Conservation (phyloP, 768 basidiomycete species). For the Melanogaster broomeanus region DNA sequence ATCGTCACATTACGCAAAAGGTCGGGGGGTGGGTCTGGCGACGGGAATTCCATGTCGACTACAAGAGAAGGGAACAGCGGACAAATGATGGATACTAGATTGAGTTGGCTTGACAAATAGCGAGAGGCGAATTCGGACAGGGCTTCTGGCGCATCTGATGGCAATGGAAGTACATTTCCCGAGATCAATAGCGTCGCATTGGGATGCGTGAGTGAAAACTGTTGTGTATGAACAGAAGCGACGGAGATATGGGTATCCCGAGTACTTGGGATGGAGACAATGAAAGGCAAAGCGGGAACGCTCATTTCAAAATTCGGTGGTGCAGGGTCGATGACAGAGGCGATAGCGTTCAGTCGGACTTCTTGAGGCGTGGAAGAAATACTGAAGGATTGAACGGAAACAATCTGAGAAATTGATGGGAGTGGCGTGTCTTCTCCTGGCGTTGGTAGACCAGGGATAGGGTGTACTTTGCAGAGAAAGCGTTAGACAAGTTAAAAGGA, state of each 20-base stretch:
- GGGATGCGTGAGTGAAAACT: slow-evolving; percentile 64
- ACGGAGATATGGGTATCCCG: slow-evolving; percentile 41
- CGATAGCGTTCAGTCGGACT: slow-evolving; percentile 50
- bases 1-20: slow-evolving; percentile 75
- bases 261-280: slow-evolving; percentile 48
- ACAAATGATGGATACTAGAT: slow-evolving; percentile 59
- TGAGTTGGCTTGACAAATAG: slow-evolving; percentile 59
- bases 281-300: slow-evolving; percentile 62
- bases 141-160: slow-evolving; percentile 36
- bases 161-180: slow-evolving; percentile 59
- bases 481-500: neutral
- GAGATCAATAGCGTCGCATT: slow-evolving; percentile 62
- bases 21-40: slow-evolving; percentile 61
- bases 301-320: slow-evolving; percentile 51
- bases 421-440: slow-evolving; percentile 53
- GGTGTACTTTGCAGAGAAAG: slow-evolving; percentile 50
- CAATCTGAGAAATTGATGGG: slow-evolving; percentile 57
- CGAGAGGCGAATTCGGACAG: slow-evolving; percentile 65
- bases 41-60: slow-evolving; percentile 58
- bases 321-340: slow-evolving; percentile 59
- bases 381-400: slow-evolving; percentile 62
- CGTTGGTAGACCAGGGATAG: slow-evolving; percentile 63
- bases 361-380: slow-evolving; percentile 36
- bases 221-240: slow-evolving; percentile 53
- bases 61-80: slow-evolving; percentile 54